Conservation (phyloP, 805 yeast genomes). For the Myxozyma lipomycoides region DNA sequence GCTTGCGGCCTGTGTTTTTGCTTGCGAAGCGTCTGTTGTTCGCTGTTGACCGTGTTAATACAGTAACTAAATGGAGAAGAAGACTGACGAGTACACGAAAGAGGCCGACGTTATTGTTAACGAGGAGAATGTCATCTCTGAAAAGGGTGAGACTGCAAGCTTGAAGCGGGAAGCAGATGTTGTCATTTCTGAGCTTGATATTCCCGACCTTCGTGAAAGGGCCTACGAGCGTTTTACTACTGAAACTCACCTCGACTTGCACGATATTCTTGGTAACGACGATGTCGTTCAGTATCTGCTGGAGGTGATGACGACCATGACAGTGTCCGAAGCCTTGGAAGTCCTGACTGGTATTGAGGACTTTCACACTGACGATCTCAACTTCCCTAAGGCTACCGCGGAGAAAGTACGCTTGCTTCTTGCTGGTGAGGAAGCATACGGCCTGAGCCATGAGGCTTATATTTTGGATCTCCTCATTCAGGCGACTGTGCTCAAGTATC, state of each 20-base stretch:
- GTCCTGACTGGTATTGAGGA: constrained; percentile 6
- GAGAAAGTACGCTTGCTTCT: constrained; percentile 6
- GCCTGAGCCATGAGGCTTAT: constrained; percentile 11
- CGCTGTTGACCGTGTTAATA: too few relatives aligned
- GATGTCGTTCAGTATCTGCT: constrained; percentile 39
- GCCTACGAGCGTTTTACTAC: constrained; percentile 12
- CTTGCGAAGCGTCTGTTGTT: too few relatives aligned
- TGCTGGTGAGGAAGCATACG: constrained; percentile 14
- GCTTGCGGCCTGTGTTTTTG: too few relatives aligned
- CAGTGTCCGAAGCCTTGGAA: constrained; percentile 36
- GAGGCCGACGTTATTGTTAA: not conserved
- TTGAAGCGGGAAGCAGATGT: constrained; percentile 17
- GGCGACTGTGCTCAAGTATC: constrained; percentile 13
- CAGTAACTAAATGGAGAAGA: not conserved
- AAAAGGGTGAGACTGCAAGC: not conserved
- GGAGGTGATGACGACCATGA: constrained; percentile 40
- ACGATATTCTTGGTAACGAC: constrained; percentile 10
- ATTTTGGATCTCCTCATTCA: constrained; percentile 11
- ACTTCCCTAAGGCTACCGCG: constrained; percentile 12
- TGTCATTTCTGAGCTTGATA: constrained; percentile 9
- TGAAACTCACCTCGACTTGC: constrained; percentile 12
- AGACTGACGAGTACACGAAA: not conserved
- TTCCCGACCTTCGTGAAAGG: constrained; percentile 17
- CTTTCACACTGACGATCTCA: constrained; percentile 12
- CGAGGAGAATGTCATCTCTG: not conserved